Conservation (phyloP, 345 rosid genomes). For the Hypericum androsaemum region DNA sequence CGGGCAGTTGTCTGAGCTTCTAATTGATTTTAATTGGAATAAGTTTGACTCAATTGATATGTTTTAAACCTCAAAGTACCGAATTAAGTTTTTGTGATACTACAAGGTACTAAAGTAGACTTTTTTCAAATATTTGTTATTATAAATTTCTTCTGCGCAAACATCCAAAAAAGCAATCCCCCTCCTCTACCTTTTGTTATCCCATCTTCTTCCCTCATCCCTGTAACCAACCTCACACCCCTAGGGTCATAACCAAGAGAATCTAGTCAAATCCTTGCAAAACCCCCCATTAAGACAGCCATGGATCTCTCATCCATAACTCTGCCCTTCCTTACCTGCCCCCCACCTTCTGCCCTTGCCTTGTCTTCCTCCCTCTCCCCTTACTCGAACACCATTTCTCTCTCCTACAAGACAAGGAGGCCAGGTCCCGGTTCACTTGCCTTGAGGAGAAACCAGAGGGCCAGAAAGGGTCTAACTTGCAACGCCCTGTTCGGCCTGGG, state of each 20-base stretch:
- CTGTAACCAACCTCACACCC: background rate
- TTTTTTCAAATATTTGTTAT: too few relatives aligned
- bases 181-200: too few relatives aligned
- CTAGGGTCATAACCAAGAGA: constrained; percentile 7
- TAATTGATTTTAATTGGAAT: too few relatives aligned
- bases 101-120: too few relatives aligned
- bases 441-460: constrained; percentile 24
- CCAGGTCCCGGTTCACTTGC: constrained; percentile 15
- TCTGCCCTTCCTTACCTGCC: constrained; percentile 28
- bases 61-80: too few relatives aligned
- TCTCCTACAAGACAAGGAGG: too few relatives aligned
- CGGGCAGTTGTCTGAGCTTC: too few relatives aligned
- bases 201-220: too few relatives aligned
- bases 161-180: too few relatives aligned
- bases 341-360: constrained; percentile 20
- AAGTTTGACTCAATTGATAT: too few relatives aligned
- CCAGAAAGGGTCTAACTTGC: constrained; percentile 45
- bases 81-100: too few relatives aligned
- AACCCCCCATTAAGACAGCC: constrained; percentile 6
- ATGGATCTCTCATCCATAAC: constrained; percentile 61
- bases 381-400: constrained; percentile 16
- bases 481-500: constrained; percentile 87
- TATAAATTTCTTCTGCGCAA: too few relatives aligned
- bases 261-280: constrained; percentile 5
- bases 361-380: constrained; percentile 49